phyloP scores from a whole-genome alignment of 768 basidiomycete species.

The Rhodocollybia butyracea region DNA sequence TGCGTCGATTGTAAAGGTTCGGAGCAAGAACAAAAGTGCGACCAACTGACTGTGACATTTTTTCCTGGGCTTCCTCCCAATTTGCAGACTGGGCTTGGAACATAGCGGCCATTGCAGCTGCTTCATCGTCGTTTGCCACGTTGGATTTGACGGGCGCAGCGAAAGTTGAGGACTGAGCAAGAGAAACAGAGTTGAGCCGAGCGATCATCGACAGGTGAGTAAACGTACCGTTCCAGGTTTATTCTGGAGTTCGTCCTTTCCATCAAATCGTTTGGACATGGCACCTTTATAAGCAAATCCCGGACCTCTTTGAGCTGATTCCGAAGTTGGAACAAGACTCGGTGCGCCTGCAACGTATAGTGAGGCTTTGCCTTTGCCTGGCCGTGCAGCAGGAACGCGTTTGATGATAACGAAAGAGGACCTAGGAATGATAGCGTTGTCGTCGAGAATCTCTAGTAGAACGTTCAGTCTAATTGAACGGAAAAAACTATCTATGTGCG shows the following conservation, averaged over 20 bases:
- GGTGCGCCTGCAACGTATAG: conserved; percentile 34
- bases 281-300: conserved; percentile 66
- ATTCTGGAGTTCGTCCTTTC: conserved; percentile 57
- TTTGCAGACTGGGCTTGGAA: conserved; percentile 91
- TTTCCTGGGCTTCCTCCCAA: conserved; percentile 99
- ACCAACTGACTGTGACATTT: conserved; percentile 94
- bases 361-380: conserved; percentile 25
- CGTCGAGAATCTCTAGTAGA: conserved; percentile 76
- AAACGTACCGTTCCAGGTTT: conserved; percentile 24
- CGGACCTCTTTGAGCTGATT: conserved; percentile 38
- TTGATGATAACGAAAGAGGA: conserved; percentile 94
- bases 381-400: conserved; percentile 59
- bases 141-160: conserved; percentile 35
- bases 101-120: conserved; percentile 97
- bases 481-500: conserved; percentile 10
- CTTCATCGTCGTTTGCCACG: conserved; percentile 74
- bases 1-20: background rate
- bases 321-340: conserved; percentile 48
- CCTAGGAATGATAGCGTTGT: conserved; percentile 86
- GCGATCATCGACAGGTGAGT: conserved; percentile 20
- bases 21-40: conserved; percentile 35
- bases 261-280: conserved; percentile 90
- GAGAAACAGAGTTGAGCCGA: background rate
- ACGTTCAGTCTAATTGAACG: background rate
- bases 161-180: conserved; percentile 9